Conservation (phyloP, 2,329 filamentous ascomycete genomes). For the Aureobasidium subglaciale region DNA sequence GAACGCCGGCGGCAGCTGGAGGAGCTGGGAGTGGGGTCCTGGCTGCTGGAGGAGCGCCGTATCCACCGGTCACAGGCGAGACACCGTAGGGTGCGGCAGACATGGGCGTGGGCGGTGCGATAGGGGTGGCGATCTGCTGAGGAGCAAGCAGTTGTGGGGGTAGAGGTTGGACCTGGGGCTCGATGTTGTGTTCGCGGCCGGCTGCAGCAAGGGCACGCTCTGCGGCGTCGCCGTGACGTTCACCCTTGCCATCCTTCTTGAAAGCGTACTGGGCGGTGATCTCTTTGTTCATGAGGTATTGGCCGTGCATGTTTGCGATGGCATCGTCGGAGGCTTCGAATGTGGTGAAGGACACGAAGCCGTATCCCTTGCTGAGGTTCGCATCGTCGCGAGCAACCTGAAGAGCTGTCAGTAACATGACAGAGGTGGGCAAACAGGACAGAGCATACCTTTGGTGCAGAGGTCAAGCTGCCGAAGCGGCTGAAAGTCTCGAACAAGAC, state of each 20-base stretch:
- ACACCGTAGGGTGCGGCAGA: conserved; percentile 24
- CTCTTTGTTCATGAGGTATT: conserved; percentile 96
- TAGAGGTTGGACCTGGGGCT: conserved; percentile 69
- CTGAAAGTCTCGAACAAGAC: conserved; percentile 92
- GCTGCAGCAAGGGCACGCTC: conserved; percentile 87
- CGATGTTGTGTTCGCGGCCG: conserved; percentile 89
- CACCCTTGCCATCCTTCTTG: conserved; percentile 98
- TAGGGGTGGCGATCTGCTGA: conserved; percentile 38
- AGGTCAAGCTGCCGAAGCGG: conserved; percentile 79
- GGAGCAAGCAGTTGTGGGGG: conserved; percentile 63
- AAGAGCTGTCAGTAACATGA: not conserved
- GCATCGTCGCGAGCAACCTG: conserved; percentile 75
- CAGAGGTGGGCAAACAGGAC: not conserved
- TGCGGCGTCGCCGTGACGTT: conserved; percentile 88
- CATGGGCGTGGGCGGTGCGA: conserved; percentile 33
- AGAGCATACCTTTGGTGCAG: conserved; percentile 68
- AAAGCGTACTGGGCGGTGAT: conserved; percentile 96
- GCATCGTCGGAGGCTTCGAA: conserved; percentile 93
- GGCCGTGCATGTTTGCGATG: conserved; percentile 85
- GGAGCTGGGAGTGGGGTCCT: conserved; percentile 52
- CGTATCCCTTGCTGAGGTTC: conserved; percentile 88
- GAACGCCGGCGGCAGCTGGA: conserved; percentile 52
- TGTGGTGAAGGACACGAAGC: conserved; percentile 85
- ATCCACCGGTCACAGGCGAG: conserved; percentile 18
- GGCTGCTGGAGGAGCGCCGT: conserved; percentile 20